Evolutionary conservation across 208 protist genomes (phyloP).

Genomic region (Vickermania spadyakhi): DNA sequence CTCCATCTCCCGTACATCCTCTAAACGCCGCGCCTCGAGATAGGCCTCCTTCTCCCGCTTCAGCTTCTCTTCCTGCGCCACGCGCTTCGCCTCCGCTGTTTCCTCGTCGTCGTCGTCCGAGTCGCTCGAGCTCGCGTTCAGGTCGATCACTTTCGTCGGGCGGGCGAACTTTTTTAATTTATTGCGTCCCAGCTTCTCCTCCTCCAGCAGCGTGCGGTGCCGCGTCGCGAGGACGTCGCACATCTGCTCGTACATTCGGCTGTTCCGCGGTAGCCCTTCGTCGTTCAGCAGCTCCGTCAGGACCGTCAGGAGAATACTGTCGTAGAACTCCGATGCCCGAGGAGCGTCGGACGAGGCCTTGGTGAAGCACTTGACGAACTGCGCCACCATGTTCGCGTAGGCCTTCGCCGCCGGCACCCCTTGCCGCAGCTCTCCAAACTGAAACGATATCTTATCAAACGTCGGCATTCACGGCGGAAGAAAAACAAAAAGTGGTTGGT

Average conservation of each 20-base stretch:
- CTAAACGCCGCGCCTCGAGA: constrained; percentile 29
- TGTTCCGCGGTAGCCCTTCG: constrained; percentile 4
- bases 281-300: not conserved
- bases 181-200: constrained; percentile 56
- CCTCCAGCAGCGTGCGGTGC: constrained; percentile 40
- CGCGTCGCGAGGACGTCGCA: constrained; percentile 30
- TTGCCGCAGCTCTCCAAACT: constrained; percentile 58
- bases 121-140: constrained; percentile 14
- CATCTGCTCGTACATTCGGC: constrained; percentile 48
- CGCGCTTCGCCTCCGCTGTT: constrained; percentile 22
- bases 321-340: not conserved
- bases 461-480: too few relatives aligned
- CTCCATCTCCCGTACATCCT: constrained; percentile 39
- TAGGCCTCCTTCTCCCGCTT: constrained; percentile 38
- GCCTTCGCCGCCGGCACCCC: constrained; percentile 40
- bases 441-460: constrained; percentile 72
- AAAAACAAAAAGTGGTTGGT: too few relatives aligned
- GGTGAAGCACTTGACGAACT: constrained; percentile 48
- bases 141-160: constrained; percentile 3
- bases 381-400: constrained; percentile 42
- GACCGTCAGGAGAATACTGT: not conserved
- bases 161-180: constrained; percentile 31
- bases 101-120: constrained; percentile 27
- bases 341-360: not conserved
- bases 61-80: constrained; percentile 23